Conservation (phyloP, 2,329 filamentous ascomycete genomes). For the Aspergillus caelatus region DNA sequence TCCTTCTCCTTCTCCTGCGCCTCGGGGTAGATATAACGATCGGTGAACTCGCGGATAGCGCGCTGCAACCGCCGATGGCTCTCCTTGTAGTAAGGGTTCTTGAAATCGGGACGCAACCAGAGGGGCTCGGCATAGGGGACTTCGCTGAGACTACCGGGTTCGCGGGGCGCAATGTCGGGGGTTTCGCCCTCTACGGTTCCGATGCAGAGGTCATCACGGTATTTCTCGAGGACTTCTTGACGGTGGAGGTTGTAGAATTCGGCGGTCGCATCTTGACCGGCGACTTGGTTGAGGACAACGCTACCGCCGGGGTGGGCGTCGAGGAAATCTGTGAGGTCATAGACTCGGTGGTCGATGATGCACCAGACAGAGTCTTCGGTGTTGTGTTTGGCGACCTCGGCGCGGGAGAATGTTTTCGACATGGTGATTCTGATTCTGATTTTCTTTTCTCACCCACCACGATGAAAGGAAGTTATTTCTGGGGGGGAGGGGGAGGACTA, state of each 20-base stretch:
- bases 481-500: constrained; percentile 1
- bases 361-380: constrained; percentile 77
- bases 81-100: constrained; percentile 78
- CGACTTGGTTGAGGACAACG: constrained; percentile 77
- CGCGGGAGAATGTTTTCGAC: constrained; percentile 47
- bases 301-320: constrained; percentile 84
- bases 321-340: constrained; percentile 82
- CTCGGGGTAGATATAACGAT: constrained; percentile 71
- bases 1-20: constrained; percentile 75
- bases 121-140: constrained; percentile 85
- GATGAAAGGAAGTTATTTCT: background rate
- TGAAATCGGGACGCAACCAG: constrained; percentile 78
- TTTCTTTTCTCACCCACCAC: background rate
- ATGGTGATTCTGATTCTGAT: constrained; percentile 11
- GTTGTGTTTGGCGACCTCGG: constrained; percentile 74
- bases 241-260: constrained; percentile 92
- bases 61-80: constrained; percentile 70
- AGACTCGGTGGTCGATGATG: constrained; percentile 84
- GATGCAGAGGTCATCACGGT: constrained; percentile 69
- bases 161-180: constrained; percentile 70
- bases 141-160: constrained; percentile 70
- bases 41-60: constrained; percentile 73
- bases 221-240: constrained; percentile 84
- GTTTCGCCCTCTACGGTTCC: constrained; percentile 76
- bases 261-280: constrained; percentile 76